Base-by-base conservation (phyloP, 352 stramenopile genomes). In the Salisapilia sapeloensis region DNA sequence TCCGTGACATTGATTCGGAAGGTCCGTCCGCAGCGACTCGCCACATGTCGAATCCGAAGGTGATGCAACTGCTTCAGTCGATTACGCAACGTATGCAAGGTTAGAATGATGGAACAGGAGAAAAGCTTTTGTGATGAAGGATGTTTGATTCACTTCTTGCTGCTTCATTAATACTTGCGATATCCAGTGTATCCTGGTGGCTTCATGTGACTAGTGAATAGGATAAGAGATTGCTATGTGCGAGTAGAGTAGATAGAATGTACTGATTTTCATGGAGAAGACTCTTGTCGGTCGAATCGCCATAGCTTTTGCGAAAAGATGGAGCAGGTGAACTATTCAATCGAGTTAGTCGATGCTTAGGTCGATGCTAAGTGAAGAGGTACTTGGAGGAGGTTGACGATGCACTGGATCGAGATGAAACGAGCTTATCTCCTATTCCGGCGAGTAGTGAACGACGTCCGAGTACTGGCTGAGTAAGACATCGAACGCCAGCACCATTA, bases 1-100 rank as follows among this genome's bases (percentile, higher is more conserved):
- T 89, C 56, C 63, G 53, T 26, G 72, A 89, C 35, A 60, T 89
- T 35, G 72, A 89, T 38, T 44, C 40, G 19, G 58, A 84, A 33
- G 72, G 72, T 6, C 72, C 72, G 20, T 81, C 65, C 29, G 72
- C 72, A 19, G 72, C 70, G 9, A 83, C 83, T 65, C 72, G 69
- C 29, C 72, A 89, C 60, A 83, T 83, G 66, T 89, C 72, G 13
- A 85, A 89, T 51, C 72, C 72, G 6, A 84, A 84, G 50, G 72
- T 89, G 24, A 70, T 69, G 33, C 60, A 80, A 49, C 55, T 85
- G 32, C 51, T 85, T 42, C 72, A 89, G 54, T 69, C 44, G 35
- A 46, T 76, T 19, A 81, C 85, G 65, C 50, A 42, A 31, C 35
- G 54, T 19, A 78, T 83, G 67, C 62, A 62, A 55, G 38, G 46